phyloP scores from a whole-genome alignment of 805 yeast species.

The Nakazawaea holstii region DNA sequence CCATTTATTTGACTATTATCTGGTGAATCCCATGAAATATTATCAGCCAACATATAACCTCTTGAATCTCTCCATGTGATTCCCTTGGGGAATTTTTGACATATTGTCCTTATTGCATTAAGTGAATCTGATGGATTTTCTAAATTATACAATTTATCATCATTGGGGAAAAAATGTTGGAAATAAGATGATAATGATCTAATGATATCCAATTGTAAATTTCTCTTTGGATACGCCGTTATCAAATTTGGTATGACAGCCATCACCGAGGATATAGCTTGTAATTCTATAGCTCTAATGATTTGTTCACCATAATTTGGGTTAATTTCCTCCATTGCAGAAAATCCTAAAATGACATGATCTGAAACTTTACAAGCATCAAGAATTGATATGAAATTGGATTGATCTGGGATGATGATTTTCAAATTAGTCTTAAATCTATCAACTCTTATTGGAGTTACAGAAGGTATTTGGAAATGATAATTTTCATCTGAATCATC shows the following conservation, averaged over 20 bases:
- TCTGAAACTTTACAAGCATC: slow-evolving; percentile 91
- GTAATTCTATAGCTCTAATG: slow-evolving; percentile 81
- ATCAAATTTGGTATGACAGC: slow-evolving; percentile 77
- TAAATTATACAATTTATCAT: slow-evolving; percentile 69
- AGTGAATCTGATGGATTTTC: slow-evolving; percentile 65
- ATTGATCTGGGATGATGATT: slow-evolving; percentile 65
- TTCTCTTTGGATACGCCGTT: slow-evolving; percentile 61
- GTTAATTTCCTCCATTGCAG: slow-evolving; percentile 82
- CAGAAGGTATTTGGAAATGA: slow-evolving; percentile 37
- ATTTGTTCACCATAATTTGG: slow-evolving; percentile 80
- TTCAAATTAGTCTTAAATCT: slow-evolving; percentile 75
- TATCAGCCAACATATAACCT: slow-evolving; percentile 79
- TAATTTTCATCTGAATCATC: slow-evolving; percentile 19
- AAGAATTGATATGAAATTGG: slow-evolving; percentile 60
- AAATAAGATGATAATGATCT: slow-evolving; percentile 62
- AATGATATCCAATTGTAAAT: slow-evolving; percentile 66
- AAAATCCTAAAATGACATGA: slow-evolving; percentile 82
- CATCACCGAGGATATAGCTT: slow-evolving; percentile 80
- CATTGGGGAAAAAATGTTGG: slow-evolving; percentile 73
- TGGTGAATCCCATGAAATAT: slow-evolving; percentile 34
- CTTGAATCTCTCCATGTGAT: slow-evolving; percentile 92
- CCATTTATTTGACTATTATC: slow-evolving; percentile 29
- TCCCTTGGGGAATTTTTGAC: slow-evolving; percentile 83
- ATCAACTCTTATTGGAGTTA: slow-evolving; percentile 45
- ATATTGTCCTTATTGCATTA: slow-evolving; percentile 66